These are phyloP conservation scores for Coemansia furcata DNA, from an alignment of 192 early-diverging fungal species.

Conservation along the genomic window DNA sequence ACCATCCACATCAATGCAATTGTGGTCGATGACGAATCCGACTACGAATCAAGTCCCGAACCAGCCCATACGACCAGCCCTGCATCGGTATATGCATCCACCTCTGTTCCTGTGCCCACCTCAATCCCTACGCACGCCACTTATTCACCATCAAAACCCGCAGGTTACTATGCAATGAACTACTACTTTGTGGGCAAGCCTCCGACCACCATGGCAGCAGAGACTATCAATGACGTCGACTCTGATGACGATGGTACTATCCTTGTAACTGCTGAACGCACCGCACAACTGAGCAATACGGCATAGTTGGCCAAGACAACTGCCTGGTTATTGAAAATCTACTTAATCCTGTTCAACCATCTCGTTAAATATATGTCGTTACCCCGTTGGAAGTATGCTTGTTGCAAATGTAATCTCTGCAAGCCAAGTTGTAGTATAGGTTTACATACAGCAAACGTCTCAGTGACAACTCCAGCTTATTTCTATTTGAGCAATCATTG, in stretches of 20 bases:
- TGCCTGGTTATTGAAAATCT: not conserved
- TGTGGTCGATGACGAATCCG: not conserved
- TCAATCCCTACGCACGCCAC: not conserved
- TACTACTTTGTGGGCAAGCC: constrained; percentile 9
- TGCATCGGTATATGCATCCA: not conserved
- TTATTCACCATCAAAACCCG: not conserved
- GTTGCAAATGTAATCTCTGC: too few relatives aligned
- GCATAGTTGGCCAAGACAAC: too few relatives aligned
- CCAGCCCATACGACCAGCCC: not conserved
- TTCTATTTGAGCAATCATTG: too few relatives aligned
- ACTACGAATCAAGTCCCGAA: not conserved
- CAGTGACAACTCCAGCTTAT: too few relatives aligned
- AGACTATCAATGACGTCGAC: not conserved
- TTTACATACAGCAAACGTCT: too few relatives aligned
- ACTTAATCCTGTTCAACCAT: not conserved
- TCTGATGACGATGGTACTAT: not conserved
- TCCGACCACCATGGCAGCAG: not conserved
- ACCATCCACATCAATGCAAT: not conserved
- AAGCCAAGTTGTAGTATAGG: too few relatives aligned
- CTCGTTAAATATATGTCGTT: too few relatives aligned
- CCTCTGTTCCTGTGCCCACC: not conserved
- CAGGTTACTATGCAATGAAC: constrained; percentile 17
- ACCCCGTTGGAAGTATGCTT: too few relatives aligned
- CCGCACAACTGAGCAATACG: not conserved
- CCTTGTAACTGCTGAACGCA: not conserved